Conservation (phyloP, 352 stramenopile species). For the Plasmopara halstedii region DNA sequence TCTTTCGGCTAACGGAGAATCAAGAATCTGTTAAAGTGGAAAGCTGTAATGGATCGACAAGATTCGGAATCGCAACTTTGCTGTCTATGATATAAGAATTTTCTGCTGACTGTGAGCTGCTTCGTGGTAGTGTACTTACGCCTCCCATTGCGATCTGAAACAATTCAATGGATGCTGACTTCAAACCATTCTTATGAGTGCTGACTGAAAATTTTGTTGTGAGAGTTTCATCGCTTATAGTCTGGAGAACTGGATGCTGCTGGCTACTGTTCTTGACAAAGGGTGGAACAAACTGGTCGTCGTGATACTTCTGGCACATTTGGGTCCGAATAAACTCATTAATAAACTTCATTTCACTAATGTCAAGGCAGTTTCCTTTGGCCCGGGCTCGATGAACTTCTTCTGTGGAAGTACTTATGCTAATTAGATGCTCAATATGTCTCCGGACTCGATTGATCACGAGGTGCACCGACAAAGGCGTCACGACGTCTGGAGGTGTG, state of each 20-base stretch:
- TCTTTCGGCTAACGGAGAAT: too few relatives aligned
- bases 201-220: background rate
- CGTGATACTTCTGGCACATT: conserved; percentile 50
- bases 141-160: conserved; percentile 39
- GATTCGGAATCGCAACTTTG: too few relatives aligned
- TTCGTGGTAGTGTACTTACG: conserved; percentile 9
- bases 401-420: conserved; percentile 3
- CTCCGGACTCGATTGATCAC: conserved; percentile 38
- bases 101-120: background rate
- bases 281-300: conserved; percentile 19
- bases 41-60: too few relatives aligned
- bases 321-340: conserved; percentile 31
- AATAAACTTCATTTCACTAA: conserved; percentile 18
- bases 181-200: conserved; percentile 18
- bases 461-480: conserved; percentile 30
- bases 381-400: background rate
- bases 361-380: conserved; percentile 1
- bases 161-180: conserved; percentile 16
- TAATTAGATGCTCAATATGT: conserved; percentile 36
- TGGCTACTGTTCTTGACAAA: conserved; percentile 6
- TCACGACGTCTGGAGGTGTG: conserved; percentile 15
- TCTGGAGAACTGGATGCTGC: background rate
- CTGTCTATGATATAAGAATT: background rate
- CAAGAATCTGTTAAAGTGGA: too few relatives aligned
- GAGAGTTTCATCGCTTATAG: background rate